A percentile compares a stretch with the other conserved stretches of the same genome.
phyloP scores from a whole-genome alignment of 164 flowering plant genomes.

The grape (Vitis vinifera) region ASM3070453v1 NC_081806.1:5214501-5215000 shows the following conservation, averaged over 20 bases:
- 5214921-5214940: background rate
- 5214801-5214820: conserved; percentile 78
- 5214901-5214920: no score
- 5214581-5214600: no score
- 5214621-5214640: background rate
- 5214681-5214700: background rate
- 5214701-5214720: background rate
- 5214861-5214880: conserved; percentile 85
- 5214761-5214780: background rate
- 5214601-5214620: background rate
- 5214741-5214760: background rate
- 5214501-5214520: no score
- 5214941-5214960: background rate
- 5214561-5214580: background rate
- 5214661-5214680: conserved; percentile 6
- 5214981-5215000: background rate
- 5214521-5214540: no score
- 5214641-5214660: conserved; percentile 16
- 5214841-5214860: conserved; percentile 90
- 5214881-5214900: conserved; percentile 64
- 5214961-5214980: background rate
- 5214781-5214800: conserved; percentile 15
- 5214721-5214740: background rate
- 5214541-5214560: no score
- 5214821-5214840: conserved; percentile 88